Evolutionary conservation across 1,284 basidiomycete genomes (phyloP), one percentile per base, ranked within the genome.

Genomic region (Cerioporus squamosus): DNA sequence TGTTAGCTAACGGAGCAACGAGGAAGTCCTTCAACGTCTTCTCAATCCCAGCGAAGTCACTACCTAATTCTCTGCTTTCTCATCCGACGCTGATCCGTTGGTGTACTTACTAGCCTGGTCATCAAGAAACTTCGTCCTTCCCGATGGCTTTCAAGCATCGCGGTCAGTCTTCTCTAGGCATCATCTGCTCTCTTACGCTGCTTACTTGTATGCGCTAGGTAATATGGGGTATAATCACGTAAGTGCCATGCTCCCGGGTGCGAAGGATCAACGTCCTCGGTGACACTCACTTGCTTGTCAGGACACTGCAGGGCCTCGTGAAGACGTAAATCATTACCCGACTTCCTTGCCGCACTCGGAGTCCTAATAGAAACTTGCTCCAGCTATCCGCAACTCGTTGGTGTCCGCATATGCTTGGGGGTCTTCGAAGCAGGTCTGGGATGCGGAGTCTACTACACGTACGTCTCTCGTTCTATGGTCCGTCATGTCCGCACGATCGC

Each of bases 371-470:
- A 40, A 5, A 7, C 20, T 4, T 46, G 40, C 48, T 47, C 17
- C 53, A 87, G 83, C 44, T 88, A 85, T 65, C 79, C 78, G 20
- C 79, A 88, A 67, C 78, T 88, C 6, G 79, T 87, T 9, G 86
- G 80, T 20, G 77, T 76, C 17, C 82, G 83, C 29, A 76, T 84
- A 6, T 82, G 76, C 56, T 79, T 90, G 1, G 88, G 89, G 2
- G 67, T 88, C 1, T 79, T 86, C 0, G 88, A 90, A 69, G 83
- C 86, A 7, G 88, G 88, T 1, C 69, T 89, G n/a, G 86, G 88
- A 64, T 86, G 86, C 10, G 85, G 87, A 24, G 84, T 87, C 3
- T 80, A 81, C 0, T 88, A 86, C 68, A 87, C 86, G 72, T 72
- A 45, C 26, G 69, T 66, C n/a, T 66, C n/a, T 44, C 40, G 14